Evolutionary conservation across 1,284 basidiomycete genomes (phyloP).

Genomic region (Rhodotorula sp.): DNA sequence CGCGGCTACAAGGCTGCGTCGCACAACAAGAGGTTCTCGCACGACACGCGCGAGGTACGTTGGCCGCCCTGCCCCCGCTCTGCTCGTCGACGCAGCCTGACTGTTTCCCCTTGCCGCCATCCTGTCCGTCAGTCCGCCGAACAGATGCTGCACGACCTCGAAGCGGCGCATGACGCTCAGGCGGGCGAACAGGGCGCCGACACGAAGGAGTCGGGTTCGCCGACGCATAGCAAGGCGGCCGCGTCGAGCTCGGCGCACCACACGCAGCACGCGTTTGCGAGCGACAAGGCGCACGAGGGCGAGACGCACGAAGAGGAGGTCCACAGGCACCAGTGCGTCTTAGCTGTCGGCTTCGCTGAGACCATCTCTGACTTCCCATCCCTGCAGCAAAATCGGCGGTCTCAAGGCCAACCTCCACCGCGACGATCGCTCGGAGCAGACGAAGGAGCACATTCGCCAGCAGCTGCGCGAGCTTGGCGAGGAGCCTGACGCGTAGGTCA

Average conservation of each 20-base stretch:
- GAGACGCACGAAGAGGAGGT: slow-evolving; percentile 24
- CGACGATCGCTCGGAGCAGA: slow-evolving; percentile 7
- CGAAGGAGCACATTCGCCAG: slow-evolving; percentile 12
- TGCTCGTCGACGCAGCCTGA: too few relatives aligned
- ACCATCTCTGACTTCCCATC: too few relatives aligned
- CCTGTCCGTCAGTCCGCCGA: slow-evolving; percentile 7
- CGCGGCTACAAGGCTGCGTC: slow-evolving; percentile 16
- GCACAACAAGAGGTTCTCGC: slow-evolving; percentile 10
- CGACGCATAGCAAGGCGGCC: background rate
- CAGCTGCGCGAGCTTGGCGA: slow-evolving; percentile 17
- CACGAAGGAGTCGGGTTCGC: background rate
- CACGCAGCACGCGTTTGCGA: background rate
- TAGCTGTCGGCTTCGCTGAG: too few relatives aligned
- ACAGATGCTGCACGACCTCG: slow-evolving; percentile 17
- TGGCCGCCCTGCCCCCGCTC: background rate
- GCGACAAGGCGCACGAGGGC: background rate
- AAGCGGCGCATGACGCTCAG: slow-evolving; percentile 15
- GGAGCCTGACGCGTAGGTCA: background rate
- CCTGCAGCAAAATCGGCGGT: slow-evolving; percentile 6
- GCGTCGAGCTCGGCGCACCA: background rate
- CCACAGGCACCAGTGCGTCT: slow-evolving; percentile 25
- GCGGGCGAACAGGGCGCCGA: background rate
- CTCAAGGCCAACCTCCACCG: slow-evolving; percentile 15
- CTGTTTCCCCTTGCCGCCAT: background rate
- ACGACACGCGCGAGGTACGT: slow-evolving; percentile 9